Base-by-base conservation (phyloP, 495 filamentous ascomycete genomes). In the Trichoderma erinaceum region DNA sequence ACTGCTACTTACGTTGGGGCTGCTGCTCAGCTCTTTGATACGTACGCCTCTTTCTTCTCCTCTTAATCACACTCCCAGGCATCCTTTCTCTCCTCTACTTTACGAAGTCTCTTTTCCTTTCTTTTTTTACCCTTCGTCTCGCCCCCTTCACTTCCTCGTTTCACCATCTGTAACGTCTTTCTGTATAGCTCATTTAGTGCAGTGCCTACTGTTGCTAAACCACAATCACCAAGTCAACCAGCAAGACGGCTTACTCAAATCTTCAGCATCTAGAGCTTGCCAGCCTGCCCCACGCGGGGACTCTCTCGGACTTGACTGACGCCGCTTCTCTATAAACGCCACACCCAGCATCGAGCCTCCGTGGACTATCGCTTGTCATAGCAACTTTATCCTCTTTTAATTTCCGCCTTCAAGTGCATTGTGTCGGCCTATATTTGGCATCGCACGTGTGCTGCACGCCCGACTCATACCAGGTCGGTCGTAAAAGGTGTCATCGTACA, bases 341-440 rank as follows among this genome's bases (percentile, higher is more conserved):
- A 61, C 56, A 25, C 56, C 56, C 16, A 61, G 27, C 56, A 32
- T 25, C 48, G 21, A 27, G 4, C 56, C 56, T 23, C 11, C 56
- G 25, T 61, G 56, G 56, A 61, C 56, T 61, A 61, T 61, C 56
- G 25, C 56, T 61, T 61, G 56, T 25, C 25, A 61, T 29, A 61
- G 25, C 56, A 29, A 4, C 12, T 29, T 61, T 61, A 61, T 61
- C 56, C 56, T 61, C 56, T 61, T 61, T 61, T 61, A 61, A 61
- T 61, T 25, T 61, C 56, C 56, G 56, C 56, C 11, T 12, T 21
- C 56, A 3, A 32, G 11, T 32, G 10, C 25, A 4, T 61, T 32
- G 56, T 7, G 27, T 61, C 23, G 11, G 16, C 25, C 25, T 61
- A 3, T 21, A 8, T 13, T 61, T 61, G 25, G 11, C 56, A 27